Conservation (phyloP, 1,139 yeast genomes). For the Taphrina flavorubra region DNA sequence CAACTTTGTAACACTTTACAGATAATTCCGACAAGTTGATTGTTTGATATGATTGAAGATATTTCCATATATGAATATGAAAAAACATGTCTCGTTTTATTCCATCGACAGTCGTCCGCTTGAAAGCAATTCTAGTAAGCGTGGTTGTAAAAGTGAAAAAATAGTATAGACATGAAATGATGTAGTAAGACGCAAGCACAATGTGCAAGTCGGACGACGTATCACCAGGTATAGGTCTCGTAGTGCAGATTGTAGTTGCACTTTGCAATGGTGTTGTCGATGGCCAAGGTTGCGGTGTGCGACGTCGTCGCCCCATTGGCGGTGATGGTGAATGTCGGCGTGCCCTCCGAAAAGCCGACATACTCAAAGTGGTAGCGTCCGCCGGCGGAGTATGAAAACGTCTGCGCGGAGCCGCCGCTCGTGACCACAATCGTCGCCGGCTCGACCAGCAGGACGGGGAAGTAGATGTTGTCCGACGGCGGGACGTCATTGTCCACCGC, state of each 20-base stretch:
- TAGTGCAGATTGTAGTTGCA: slow-evolving; percentile 32
- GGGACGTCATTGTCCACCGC: neutral
- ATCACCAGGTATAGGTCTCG: neutral
- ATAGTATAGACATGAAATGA: no score
- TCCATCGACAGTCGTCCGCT: no score
- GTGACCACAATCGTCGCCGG: slow-evolving; percentile 20
- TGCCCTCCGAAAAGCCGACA: slow-evolving; percentile 16
- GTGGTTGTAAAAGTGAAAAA: no score
- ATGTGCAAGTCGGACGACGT: no score
- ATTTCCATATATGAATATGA: no score
- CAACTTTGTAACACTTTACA: no score
- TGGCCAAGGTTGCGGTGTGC: slow-evolving; percentile 8
- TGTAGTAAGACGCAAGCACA: no score
- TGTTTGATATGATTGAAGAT: no score
- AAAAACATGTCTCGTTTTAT: no score
- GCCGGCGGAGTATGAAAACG: slow-evolving; percentile 16
- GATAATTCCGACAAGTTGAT: no score
- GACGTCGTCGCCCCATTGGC: slow-evolving; percentile 7
- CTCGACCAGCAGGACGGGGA: slow-evolving; percentile 16
- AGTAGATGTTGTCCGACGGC: slow-evolving; percentile 36
- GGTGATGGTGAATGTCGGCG: slow-evolving; percentile 9
- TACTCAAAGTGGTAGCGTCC: slow-evolving; percentile 2
- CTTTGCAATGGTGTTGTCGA: slow-evolving; percentile 24
- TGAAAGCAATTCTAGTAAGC: no score
- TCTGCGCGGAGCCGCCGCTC: slow-evolving; percentile 7